A percentile compares a stretch with the other conserved stretches of the same genome.
These are phyloP conservation scores for Spathaspora sp. DNA, from an alignment of 805 yeast species.

Conservation along the genomic window DNA sequence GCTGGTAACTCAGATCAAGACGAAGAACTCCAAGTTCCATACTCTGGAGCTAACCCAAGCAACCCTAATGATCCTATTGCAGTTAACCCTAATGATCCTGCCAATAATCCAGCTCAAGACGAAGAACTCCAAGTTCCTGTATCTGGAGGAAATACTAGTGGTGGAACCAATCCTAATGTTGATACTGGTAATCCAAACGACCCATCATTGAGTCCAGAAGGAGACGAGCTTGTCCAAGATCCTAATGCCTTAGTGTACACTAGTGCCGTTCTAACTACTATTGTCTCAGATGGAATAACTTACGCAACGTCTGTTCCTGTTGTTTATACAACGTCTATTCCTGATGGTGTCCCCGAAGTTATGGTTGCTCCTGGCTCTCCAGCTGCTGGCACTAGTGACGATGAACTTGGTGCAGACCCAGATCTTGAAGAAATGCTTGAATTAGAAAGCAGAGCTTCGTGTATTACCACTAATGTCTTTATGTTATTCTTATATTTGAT, in stretches of 20 bases:
- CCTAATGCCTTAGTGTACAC: neutral
- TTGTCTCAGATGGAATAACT: neutral
- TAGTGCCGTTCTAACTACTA: neutral
- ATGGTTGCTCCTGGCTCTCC: neutral
- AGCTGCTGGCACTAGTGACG: neutral
- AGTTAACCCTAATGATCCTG: too few relatives aligned
- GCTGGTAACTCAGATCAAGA: too few relatives aligned
- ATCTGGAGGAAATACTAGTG: too few relatives aligned
- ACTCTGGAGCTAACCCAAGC: too few relatives aligned
- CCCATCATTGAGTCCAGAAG: neutral
- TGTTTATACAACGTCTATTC: neutral
- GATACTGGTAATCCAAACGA: too few relatives aligned
- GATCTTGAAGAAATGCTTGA: neutral
- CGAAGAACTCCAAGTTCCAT: too few relatives aligned
- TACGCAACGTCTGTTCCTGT: neutral
- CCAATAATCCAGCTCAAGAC: too few relatives aligned
- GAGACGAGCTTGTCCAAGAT: neutral
- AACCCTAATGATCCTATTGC: too few relatives aligned
- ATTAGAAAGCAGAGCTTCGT: neutral
- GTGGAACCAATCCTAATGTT: neutral
- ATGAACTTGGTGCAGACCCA: neutral
- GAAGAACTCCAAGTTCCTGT: too few relatives aligned
- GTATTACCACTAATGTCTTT: neutral
- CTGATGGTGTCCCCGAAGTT: neutral
- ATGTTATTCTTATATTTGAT: neutral